Base-by-base conservation (phyloP, 164 flowering plant genomes). In the Hamamelis virginiana region DNA sequence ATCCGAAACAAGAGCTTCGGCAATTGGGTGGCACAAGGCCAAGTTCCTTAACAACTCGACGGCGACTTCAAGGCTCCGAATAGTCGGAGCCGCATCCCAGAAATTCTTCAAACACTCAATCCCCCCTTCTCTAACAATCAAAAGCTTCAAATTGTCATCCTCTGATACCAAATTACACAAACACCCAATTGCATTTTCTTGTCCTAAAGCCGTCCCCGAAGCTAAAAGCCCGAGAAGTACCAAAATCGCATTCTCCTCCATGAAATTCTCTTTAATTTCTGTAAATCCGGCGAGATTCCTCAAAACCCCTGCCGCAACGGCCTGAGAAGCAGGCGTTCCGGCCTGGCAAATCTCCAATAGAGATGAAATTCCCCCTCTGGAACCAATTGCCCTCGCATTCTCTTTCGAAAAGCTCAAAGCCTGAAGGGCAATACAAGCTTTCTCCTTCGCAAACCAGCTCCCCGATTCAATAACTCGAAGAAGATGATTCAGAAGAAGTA, bases 311-410 rank as follows among this genome's bases (percentile, higher is more conserved):
- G 92, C 97, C 0, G 98, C 94, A 14, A 79, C 75, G 14, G 92
- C 91, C 64, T 87, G 97, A 0, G 97, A 87, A 68, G 80, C 82
- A 0, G 94, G 96, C 1, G 97, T 91, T 0, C 98, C 97, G 0
- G 72, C 80, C 19, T 76, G 80, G 70, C 97, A 94, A 72, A 91
- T 88, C 73, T 87, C 97, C 28, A 94, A 68, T 23, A 94, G 76
- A 10, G 97, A 86, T 1, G 88, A 85, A 76, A 94, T 81, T 19
- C 94, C 97, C 28, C 93, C 97, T 68, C 96, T 79, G 0, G 83
- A 86, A 9, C 89, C 94, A 67, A 94, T 85, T 3, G 89, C 90
- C 52, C 92, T 82, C 0, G 97, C 97, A 62, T 94, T 94, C 66
- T 91, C 98, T 72, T 82, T 88, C 1, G 91, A 76, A 59, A 77